Evolutionary conservation across 1,284 basidiomycete species (phyloP).

Genomic region (Exsudoporus floridanus): DNA sequence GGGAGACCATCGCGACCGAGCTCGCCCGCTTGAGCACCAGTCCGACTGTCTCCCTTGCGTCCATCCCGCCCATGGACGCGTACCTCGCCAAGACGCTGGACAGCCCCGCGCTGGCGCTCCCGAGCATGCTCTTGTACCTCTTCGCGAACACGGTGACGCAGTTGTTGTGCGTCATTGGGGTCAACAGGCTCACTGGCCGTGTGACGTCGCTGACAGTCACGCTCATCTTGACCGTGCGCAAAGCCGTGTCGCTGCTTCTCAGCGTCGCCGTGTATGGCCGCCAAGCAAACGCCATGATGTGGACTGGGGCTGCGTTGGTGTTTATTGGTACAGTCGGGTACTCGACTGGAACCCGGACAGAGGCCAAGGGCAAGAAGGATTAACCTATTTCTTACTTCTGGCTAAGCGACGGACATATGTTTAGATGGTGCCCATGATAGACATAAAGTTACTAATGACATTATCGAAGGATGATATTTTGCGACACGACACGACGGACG

Average conservation of each 20-base stretch:
- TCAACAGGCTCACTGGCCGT: constrained; percentile 79
- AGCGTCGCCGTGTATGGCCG: constrained; percentile 53
- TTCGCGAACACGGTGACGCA: constrained; percentile 82
- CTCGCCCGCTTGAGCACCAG: constrained; percentile 46
- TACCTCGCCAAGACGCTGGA: constrained; percentile 4
- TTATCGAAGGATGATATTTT: neutral
- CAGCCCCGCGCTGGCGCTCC: constrained; percentile 42
- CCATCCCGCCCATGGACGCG: constrained; percentile 18
- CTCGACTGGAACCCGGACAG: constrained; percentile 42
- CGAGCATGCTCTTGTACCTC: constrained; percentile 66
- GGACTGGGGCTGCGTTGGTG: constrained; percentile 67
- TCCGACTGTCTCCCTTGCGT: constrained; percentile 35
- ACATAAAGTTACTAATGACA: constrained; percentile 18
- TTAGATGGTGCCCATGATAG: constrained; percentile 14
- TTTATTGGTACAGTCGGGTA: constrained; percentile 75
- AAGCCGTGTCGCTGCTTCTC: constrained; percentile 81
- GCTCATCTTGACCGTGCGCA: constrained; percentile 85
- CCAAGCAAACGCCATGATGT: constrained; percentile 46
- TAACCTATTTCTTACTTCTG: constrained; percentile 7
- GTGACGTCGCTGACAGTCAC: constrained; percentile 85
- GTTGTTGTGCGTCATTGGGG: constrained; percentile 86
- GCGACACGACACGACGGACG: neutral
- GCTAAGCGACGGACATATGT: neutral
- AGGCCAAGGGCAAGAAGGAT: constrained; percentile 27
- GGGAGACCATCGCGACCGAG: constrained; percentile 53